Percentiles rank a stretch among this genome's conserved stretches.
Conservation (phyloP, 2,329 filamentous ascomycete species). For the Colletotrichum liriopes region DNA sequence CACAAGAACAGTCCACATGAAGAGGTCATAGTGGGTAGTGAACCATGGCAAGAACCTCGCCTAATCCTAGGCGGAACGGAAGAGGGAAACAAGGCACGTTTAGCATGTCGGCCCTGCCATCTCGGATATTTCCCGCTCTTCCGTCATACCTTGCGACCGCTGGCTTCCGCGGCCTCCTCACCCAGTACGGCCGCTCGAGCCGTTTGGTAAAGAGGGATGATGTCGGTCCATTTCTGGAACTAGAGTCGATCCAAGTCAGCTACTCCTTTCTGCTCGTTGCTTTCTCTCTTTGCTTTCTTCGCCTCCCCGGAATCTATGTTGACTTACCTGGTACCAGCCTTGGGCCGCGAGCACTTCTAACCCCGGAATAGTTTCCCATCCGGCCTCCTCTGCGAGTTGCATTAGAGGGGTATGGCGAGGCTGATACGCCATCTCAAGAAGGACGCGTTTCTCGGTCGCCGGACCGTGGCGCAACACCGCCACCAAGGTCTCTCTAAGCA, state of each 20-base stretch:
- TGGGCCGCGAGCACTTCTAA: constrained; percentile 92
- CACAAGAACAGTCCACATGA: neutral
- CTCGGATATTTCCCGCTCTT: neutral
- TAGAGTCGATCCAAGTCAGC: constrained; percentile 53
- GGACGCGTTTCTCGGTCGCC: constrained; percentile 66
- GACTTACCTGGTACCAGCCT: constrained; percentile 85
- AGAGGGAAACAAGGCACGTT: neutral
- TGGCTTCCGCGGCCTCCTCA: constrained; percentile 2
- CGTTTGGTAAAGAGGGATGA: constrained; percentile 79
- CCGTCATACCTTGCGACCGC: neutral
- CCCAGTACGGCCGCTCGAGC: constrained; percentile 72
- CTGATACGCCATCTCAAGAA: constrained; percentile 98
- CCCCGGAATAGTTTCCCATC: constrained; percentile 89
- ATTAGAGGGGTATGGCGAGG: constrained; percentile 88
- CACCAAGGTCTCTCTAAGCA: constrained; percentile 76
- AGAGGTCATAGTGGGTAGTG: neutral
- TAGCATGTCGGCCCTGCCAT: neutral
- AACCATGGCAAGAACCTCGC: neutral
- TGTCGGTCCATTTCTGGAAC: constrained; percentile 90
- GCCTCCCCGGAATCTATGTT: too few species aligned
- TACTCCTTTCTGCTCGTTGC: constrained; percentile 22
- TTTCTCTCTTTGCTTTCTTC: too few species aligned
- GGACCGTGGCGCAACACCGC: constrained; percentile 63
- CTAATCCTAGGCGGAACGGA: neutral
- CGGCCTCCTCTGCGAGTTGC: constrained; percentile 82